These are phyloP conservation scores for Cytidiella melzeri DNA, from an alignment of 768 basidiomycete species.

Conservation along the genomic window DNA sequence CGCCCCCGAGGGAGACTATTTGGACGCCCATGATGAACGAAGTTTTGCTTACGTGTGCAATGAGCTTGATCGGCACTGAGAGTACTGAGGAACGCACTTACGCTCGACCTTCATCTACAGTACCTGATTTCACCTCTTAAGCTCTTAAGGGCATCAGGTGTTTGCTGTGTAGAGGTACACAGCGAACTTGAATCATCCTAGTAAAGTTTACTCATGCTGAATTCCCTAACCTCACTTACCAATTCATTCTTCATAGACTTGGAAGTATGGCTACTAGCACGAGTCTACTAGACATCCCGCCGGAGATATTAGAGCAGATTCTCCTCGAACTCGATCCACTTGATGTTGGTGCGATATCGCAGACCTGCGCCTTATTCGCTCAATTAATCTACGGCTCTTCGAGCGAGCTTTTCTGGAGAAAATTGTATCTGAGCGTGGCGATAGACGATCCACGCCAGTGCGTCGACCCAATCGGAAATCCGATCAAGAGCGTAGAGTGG, in stretches of 20 bases:
- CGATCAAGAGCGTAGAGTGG: constrained; percentile 35
- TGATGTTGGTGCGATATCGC: constrained; percentile 48
- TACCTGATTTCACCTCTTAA: too few relatives aligned
- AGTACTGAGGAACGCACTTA: too few relatives aligned
- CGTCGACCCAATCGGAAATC: constrained; percentile 30
- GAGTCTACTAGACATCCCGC: constrained; percentile 33
- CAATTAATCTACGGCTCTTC: constrained; percentile 41
- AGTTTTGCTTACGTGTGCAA: too few relatives aligned
- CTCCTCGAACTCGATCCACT: constrained; percentile 53
- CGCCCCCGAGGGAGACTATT: too few relatives aligned
- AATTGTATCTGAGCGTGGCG: constrained; percentile 53
- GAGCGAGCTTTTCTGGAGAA: constrained; percentile 51
- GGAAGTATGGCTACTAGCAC: not conserved
- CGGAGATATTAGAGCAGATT: constrained; percentile 55
- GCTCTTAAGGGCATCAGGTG: too few relatives aligned
- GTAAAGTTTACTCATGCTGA: too few relatives aligned
- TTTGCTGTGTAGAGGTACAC: too few relatives aligned
- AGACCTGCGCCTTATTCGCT: constrained; percentile 40
- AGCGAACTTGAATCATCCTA: too few relatives aligned
- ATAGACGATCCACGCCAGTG: constrained; percentile 61
- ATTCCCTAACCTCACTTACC: too few relatives aligned
- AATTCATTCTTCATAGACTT: not conserved
- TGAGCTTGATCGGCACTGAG: too few relatives aligned
- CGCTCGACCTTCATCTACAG: too few relatives aligned
- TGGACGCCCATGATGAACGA: too few relatives aligned